Percentiles rank a stretch among this genome's conserved stretches.
These are phyloP conservation scores for Serendipita sp. DNA, from an alignment of 768 basidiomycete genomes.

Conservation along the genomic window DNA sequence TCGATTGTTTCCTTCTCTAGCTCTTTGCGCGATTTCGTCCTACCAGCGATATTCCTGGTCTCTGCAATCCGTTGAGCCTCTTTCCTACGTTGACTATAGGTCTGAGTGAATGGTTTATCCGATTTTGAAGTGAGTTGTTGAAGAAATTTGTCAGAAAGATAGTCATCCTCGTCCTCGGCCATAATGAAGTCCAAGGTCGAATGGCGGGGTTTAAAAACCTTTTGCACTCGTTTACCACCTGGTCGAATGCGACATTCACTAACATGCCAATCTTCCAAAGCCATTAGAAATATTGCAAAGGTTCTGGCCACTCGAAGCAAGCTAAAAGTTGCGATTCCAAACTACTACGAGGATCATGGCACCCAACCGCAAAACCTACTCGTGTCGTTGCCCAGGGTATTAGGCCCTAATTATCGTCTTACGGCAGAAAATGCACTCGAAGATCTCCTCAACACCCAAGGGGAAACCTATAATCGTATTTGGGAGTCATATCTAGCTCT, in stretches of 20 bases:
- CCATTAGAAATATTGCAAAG: not conserved
- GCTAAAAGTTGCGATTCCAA: not conserved
- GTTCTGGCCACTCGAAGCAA: not conserved
- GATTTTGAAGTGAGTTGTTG: constrained; percentile 21
- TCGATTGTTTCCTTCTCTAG: constrained; percentile 51
- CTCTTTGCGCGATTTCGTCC: constrained; percentile 45
- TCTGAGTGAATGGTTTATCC: constrained; percentile 23
- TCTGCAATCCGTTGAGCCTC: constrained; percentile 42
- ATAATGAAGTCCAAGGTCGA: constrained; percentile 21
- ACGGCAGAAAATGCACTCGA: not conserved
- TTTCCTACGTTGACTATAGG: constrained; percentile 57
- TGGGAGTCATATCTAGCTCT: not conserved
- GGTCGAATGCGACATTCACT: not conserved
- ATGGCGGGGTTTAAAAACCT: not conserved
- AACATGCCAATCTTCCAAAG: not conserved
- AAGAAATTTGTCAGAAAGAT: constrained; percentile 78
- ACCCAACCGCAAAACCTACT: not conserved
- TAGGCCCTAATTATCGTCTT: not conserved
- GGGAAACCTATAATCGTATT: not conserved
- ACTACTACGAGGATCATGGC: not conserved
- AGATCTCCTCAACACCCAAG: not conserved
- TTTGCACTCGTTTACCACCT: not conserved
- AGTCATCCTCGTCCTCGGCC: constrained; percentile 71
- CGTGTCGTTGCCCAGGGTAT: not conserved
- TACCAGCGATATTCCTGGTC: constrained; percentile 52